Evolutionary conservation across 768 basidiomycete genomes (phyloP).

Genomic region (Boletus sp.): DNA sequence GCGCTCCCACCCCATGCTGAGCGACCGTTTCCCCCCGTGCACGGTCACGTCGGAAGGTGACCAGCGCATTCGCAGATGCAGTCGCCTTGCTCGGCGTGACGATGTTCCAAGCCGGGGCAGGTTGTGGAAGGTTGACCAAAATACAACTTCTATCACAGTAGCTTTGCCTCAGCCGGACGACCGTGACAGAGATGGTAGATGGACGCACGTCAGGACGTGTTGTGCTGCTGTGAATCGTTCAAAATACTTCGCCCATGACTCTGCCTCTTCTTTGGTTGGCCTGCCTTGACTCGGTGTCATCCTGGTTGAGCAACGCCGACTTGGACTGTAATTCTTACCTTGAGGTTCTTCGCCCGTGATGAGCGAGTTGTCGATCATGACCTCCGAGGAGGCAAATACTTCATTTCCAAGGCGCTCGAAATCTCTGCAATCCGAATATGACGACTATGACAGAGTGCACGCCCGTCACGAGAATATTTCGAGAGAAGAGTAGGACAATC

Average conservation of each 20-base stretch:
- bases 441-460: constrained; percentile 9
- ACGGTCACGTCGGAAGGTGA: constrained; percentile 25
- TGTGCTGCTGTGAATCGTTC: constrained; percentile 24
- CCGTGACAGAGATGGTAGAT: background rate
- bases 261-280: constrained; percentile 17
- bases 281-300: constrained; percentile 13
- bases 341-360: constrained; percentile 20
- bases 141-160: constrained; percentile 14
- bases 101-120: constrained; percentile 20
- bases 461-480: background rate
- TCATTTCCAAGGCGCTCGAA: constrained; percentile 27
- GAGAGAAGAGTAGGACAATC: background rate
- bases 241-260: constrained; percentile 21
- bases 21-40: constrained; percentile 21
- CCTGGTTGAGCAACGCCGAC: background rate
- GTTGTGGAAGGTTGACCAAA: constrained; percentile 29
- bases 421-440: constrained; percentile 26
- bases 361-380: constrained; percentile 22
- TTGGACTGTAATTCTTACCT: constrained; percentile 2
- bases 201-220: constrained; percentile 25
- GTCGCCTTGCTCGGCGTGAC: constrained; percentile 18
- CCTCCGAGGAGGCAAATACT: constrained; percentile 25
- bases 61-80: constrained; percentile 25
- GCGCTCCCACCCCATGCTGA: constrained; percentile 24
- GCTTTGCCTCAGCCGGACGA: background rate